phyloP scores from a whole-genome alignment of 176 grass and related monocot species.

The bread wheat (Triticum aestivum) region IWGSC_CS_RefSeq_v2.1 NC_057799.1:568504256-568504755 shows the following conservation, averaged over 20 bases:
- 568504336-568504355: conserved; percentile 81
- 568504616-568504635: conserved; percentile 29
- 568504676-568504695: conserved; percentile 37
- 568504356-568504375: conserved; percentile 83
- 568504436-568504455: conserved; percentile 50
- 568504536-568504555: conserved; percentile 39
- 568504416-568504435: conserved; percentile 7
- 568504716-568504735: conserved; percentile 94
- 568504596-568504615: background rate
- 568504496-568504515: conserved; percentile 83
- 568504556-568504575: conserved; percentile 22
- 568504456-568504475: conserved; percentile 73
- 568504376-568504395: conserved; percentile 54
- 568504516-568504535: conserved; percentile 67
- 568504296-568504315: conserved; percentile 90
- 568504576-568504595: conserved; percentile 20
- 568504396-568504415: background rate
- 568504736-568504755: conserved; percentile 96
- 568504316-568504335: conserved; percentile 87
- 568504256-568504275: conserved; percentile 46
- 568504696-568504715: conserved; percentile 97
- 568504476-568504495: conserved; percentile 98
- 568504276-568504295: conserved; percentile 90
- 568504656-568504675: conserved; percentile 89
- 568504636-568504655: conserved; percentile 57